A percentile compares a stretch with the other conserved stretches of the same genome.
Evolutionary conservation across 2,329 filamentous ascomycete species (phyloP).

Genomic region (Hawksworthiomyces lignivorus): DNA sequence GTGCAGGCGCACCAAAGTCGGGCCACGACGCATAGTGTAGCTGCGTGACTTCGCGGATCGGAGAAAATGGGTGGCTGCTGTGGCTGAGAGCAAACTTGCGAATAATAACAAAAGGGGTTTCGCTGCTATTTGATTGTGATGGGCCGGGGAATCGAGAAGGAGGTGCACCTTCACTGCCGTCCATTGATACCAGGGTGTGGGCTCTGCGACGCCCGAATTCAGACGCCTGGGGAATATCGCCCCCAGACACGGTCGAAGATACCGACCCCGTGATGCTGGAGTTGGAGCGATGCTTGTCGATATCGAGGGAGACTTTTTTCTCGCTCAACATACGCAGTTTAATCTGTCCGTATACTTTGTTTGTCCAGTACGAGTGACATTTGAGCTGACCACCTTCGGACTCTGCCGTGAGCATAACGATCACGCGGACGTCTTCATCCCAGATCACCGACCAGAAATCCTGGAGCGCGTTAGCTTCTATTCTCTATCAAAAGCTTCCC

Average conservation of each 20-base stretch:
- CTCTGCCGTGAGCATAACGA: conserved; percentile 95
- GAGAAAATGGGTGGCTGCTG: conserved; percentile 66
- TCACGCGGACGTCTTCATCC: conserved; percentile 91
- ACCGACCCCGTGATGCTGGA: conserved; percentile 21
- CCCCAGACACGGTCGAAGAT: background rate
- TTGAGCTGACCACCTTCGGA: conserved; percentile 89
- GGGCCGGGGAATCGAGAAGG: conserved; percentile 6
- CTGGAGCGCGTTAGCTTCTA: conserved; percentile 32
- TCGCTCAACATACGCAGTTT: conserved; percentile 72
- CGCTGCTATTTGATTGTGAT: conserved; percentile 26
- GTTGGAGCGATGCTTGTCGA: conserved; percentile 43
- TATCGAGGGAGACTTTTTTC: conserved; percentile 71
- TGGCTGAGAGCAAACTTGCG: conserved; percentile 83
- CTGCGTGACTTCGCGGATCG: conserved; percentile 88
- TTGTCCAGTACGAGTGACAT: conserved; percentile 89
- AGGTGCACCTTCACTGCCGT: conserved; percentile 16
- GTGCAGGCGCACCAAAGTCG: conserved; percentile 87
- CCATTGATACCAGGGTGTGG: conserved; percentile 32
- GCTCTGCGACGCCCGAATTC: conserved; percentile 7
- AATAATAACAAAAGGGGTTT: conserved; percentile 69
- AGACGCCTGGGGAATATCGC: background rate
- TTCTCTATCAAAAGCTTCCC: background rate
- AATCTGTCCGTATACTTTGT: conserved; percentile 68
- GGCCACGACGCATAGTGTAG: conserved; percentile 96
- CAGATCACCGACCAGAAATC: conserved; percentile 98